A percentile compares a stretch with the other conserved stretches of the same genome.
Conservation (phyloP, 139 green algal species). For the Coccomyxa sp. region DNA sequence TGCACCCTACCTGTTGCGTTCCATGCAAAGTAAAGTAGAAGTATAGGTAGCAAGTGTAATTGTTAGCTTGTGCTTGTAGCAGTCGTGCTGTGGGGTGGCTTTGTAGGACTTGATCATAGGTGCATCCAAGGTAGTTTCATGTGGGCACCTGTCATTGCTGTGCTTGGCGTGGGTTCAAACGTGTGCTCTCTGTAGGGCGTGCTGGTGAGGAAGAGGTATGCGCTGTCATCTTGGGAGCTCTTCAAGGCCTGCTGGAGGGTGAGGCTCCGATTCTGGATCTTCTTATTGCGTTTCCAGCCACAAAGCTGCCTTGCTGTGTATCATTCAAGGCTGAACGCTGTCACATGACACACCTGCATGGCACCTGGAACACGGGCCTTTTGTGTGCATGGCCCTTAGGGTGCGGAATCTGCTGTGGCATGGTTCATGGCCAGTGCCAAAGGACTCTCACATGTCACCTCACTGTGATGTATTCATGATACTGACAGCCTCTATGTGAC, state of each 20-base stretch:
- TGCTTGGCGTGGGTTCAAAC: background rate
- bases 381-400: too few species aligned
- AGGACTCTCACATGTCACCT: too few species aligned
- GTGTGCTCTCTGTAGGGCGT: background rate
- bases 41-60: background rate
- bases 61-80: background rate
- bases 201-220: slow-evolving; percentile 16
- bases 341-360: background rate
- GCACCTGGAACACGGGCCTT: background rate
- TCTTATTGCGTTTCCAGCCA: background rate
- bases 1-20: background rate
- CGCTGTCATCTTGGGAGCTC: slow-evolving; percentile 8
- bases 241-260: slow-evolving; percentile 26
- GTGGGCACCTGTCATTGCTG: background rate
- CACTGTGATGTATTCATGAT: too few species aligned
- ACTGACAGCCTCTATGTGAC: too few species aligned
- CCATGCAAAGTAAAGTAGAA: background rate
- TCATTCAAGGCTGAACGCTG: too few species aligned
- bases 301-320: background rate
- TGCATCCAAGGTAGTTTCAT: background rate
- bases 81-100: background rate
- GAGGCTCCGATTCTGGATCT: background rate
- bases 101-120: background rate
- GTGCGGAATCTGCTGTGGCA: too few species aligned
- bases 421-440: too few species aligned